Base-by-base conservation (phyloP, 805 yeast genomes). In the Hanseniaspora mollemarum region DNA sequence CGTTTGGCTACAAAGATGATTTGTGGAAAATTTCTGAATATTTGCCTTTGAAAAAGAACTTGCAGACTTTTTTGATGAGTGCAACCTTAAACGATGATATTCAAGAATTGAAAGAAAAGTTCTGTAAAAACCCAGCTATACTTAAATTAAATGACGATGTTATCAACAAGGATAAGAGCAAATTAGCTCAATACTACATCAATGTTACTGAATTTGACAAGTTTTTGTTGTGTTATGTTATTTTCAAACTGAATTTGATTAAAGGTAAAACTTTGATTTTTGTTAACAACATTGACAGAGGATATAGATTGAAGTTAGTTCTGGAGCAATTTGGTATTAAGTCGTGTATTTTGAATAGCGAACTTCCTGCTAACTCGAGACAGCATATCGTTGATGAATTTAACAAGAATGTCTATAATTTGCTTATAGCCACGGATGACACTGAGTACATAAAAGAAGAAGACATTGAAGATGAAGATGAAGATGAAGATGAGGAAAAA, bases 341-440 rank as follows among this genome's bases (percentile, higher is more conserved):
- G 57, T 74, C 92, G 51, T 84, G 95, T 68, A 83, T 92, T 28
- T 72, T 92, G 54, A 92, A 92, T 64, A 80, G 94, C 57, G 98
- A 92, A 63, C 72, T 92, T 49, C 98, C 98, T 15, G 72, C 87
- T 13, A 87, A 88, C 59, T 88, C 97, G 0, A 77, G 98, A 61
- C 73, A 90, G 55, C 97, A 92, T 62, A 88, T 92, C 53, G 95
- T 92, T 39, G 96, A 92, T 51, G 95, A 88, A 65, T 92, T 83
- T 69, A 92, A 92, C 69, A 86, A 86, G 61, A 85, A 83, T 64
- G 83, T 87, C 8, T 92, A 87, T 70, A 78, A 78, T 59, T 68
- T 92, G 56, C 70, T 92, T 59, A 92, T 92, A 63, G 97, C 98
- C 26, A 92, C 98, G 0, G 98, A 92, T 65, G 96, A 90, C 60